Evolutionary conservation across 1,139 yeast genomes (phyloP), one percentile per base, ranked within the genome.

Genomic region (Sugiyamaella pinicola): DNA sequence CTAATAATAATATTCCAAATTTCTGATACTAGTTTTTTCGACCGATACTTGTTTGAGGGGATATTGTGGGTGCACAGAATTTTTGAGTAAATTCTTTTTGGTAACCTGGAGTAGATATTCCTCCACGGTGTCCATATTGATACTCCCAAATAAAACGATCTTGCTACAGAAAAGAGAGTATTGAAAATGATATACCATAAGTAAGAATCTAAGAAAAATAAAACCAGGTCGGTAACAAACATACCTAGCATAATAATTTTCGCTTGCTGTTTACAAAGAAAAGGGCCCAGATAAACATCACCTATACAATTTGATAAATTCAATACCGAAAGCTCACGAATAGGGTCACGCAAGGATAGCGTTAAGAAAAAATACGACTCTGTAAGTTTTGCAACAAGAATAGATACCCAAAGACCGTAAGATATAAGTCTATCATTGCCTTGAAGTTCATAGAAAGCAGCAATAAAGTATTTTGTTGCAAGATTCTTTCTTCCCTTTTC

Each of bases 71-170:
- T 76, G 6, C 81, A 81, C 24, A 86, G 67, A 4, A 87, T 70
- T 63, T 87, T 87, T 4, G 87, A 77, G 57, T 77, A 78, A 2
- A 89, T 83, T 61, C 96, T 75, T 57, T 84, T 83, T 0, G 96
- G 95, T 39, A 89, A 69, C 49, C 90, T 74, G 1, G 87, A 78
- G 65, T 84, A 89, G 4, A 86, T 81, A 63, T 87, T 87, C 64
- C 85, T 80, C 96, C 96, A 88, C 0, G 96, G 96, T 0, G 95
- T 84, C 71, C 88, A 77, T 4, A 87, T 81, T 1, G 96, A 87
- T 2, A 85, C 84, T 0, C 96, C 96, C 50, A 82, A 73, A 7
- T 82, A 79, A 63, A 86, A 82, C 0, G 96, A 85, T 29, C 87
- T 68, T 2, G 79, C 74, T 22, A 87, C 79, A 1, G 96, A 87